Base-by-base conservation (phyloP, 1,139 yeast species). In the Candida sanyaensis region DNA sequence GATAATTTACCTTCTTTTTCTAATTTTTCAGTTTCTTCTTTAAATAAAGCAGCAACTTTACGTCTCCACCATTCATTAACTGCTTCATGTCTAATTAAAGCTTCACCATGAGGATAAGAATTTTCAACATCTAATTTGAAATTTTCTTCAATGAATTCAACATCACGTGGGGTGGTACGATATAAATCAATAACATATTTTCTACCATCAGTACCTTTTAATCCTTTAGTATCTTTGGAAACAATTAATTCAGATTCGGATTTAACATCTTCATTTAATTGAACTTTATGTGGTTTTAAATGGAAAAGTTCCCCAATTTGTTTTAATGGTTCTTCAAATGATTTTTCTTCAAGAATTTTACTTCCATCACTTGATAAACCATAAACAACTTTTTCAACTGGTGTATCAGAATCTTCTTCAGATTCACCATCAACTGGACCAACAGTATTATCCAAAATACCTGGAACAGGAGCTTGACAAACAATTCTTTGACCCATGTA, bases 381-480 rank as follows among this genome's bases (percentile, higher is more conserved):
- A 61, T 92, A 90, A 24, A 77, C 77, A 46, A 89, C 86, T 60
- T 80, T 81, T 46, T 77, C 81, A 33, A 50, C 53, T 60, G 48
- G 64, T 58, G 11, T 12, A 13, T 37, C 69, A 59, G 42, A 68
- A 26, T 59, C 64, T 4, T 59, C 70, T 59, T 42, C 67, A 17
- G 58, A 63, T 7, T 59, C 70, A 58, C 43, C 68, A 21, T 60
- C 63, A 4, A 58, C 69, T 40, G 66, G 66, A 47, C 69, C 66
- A 8, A 57, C 57, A 17, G 68, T 61, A 47, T 78, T 79, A 48
- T 80, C 77, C 69, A 92, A 87, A 52, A 92, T 82, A 52, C 99
- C 99, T n/a, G 99, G 99, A 43, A 93, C 96, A 24, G 97, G 97
- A 12, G 97, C 89, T 72, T 93, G 99, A 64, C 96, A 91, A 39